Conservation (phyloP, 805 yeast species). For the Yarrowia sp. region DNA sequence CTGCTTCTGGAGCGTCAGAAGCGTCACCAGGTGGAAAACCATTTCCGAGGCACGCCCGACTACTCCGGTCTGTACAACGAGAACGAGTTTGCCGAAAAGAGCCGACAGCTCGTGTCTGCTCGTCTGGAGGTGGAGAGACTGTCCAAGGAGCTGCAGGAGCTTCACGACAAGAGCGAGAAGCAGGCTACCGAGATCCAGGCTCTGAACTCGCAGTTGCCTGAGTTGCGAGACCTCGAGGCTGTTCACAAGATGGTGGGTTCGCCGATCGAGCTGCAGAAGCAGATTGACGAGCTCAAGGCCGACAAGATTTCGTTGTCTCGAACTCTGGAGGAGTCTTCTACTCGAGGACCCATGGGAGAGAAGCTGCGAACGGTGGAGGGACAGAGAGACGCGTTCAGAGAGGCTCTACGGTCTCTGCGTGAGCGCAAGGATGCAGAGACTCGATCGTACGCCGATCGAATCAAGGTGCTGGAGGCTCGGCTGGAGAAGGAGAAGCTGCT, state of each 20-base stretch:
- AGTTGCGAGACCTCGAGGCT: constrained; percentile 44
- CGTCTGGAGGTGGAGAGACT: constrained; percentile 44
- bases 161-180: constrained; percentile 41
- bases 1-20: constrained; percentile 49
- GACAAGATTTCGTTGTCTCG: constrained; percentile 49
- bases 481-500: constrained; percentile 45
- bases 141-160: constrained; percentile 46
- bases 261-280: constrained; percentile 47
- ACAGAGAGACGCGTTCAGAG: constrained; percentile 53
- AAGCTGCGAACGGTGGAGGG: constrained; percentile 49
- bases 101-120: constrained; percentile 29
- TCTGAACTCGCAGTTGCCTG: constrained; percentile 45
- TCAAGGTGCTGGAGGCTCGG: constrained; percentile 46
- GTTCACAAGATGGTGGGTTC: constrained; percentile 45
- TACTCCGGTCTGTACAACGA: constrained; percentile 15
- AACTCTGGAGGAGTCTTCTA: constrained; percentile 48
- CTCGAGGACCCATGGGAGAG: constrained; percentile 49
- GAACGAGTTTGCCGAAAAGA: constrained; percentile 35
- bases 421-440: constrained; percentile 53
- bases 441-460: constrained; percentile 45
- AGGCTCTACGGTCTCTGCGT: constrained; percentile 52
- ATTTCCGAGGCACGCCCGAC: constrained; percentile 32
- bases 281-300: constrained; percentile 48
- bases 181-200: constrained; percentile 43
- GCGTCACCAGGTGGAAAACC: constrained; percentile 45